Base-by-base conservation (phyloP, 1,284 basidiomycete species). In the Termitomyces sp. region DNA sequence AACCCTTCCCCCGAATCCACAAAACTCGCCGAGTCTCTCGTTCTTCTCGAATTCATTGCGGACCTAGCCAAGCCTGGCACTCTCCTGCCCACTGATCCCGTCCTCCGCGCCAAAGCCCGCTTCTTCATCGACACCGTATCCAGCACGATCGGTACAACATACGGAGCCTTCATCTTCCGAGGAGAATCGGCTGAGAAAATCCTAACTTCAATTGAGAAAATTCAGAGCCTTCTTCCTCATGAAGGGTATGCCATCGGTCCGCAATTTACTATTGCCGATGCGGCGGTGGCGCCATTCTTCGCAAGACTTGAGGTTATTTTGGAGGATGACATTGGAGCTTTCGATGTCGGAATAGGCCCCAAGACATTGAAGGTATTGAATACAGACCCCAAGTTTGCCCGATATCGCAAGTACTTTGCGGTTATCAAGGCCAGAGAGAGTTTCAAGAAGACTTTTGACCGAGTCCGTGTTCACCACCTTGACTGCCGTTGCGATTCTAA, bases 1-100 rank as follows among this genome's bases (percentile, higher is more conserved):
- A 62, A 77, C 24, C 84, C 83, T 1, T 80, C 82, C 2, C 75
- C 80, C 0, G 76, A 81, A 30, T 82, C 82, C 0, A 59, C 66
- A 50, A 86, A 85, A 67, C 67, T 88, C 54, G 73, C 80, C 28
- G 84, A 88, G 63, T 85, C 83, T 1, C 73, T 80, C 42, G 74
- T 86, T 31, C 73, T 86, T 51, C 68, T 86, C 53, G 83, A 86
- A 64, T 83, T 86, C 68, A 61, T 85, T 55, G 79, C 79, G 7
- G 83, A 86, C 61, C 64, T 81, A 48, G 78, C 80, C 10, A 33
- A 31, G 8, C 49, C 49, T 0, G 61, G 72, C 12, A 60, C 62
- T 3, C 70, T 84, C 17, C 72, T 84, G 12, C 82, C 83, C 0
- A 65, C 70, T 7, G 77, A 84, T 62, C 81, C 83, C 0, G 73